Evolutionary conservation across 2,329 filamentous ascomycete species (phyloP), one percentile per base, ranked within the genome.

Genomic region (Exophiala sp.): DNA sequence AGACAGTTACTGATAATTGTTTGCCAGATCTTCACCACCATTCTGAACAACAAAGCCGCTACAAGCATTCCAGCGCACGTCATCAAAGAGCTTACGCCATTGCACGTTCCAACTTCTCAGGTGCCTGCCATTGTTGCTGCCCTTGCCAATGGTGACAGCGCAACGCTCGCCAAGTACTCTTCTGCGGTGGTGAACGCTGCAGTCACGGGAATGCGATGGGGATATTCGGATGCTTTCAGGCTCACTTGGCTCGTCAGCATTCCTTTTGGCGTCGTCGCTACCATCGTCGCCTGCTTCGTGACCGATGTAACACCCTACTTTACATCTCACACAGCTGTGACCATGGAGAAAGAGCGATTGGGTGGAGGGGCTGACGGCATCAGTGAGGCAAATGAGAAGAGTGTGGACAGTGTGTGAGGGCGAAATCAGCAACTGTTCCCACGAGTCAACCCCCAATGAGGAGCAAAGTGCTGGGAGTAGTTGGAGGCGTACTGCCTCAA

Each of bases 221-320:
- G 73, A n/a, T 75, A 78, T 59, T 62, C 66, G 4, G 52, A 69
- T n/a, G 71, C 72, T 3, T 76, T 78, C 63, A 66, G 67, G 50
- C 68, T 71, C 2, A 75, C 78, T 1, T 78, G 54, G 55, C 33
- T 63, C 33, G 18, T 53, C 32, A 32, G 39, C 32, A 43, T 61
- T n/a, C 52, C 55, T 4, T 61, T 61, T n/a, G 56, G 46, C 20
- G 55, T 52, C 3, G 8, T 43, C 5, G 55, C 58, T 4, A 34
- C 21, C 5, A 14, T 43, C 7, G 16, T 35, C 5, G 9, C 32
- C 14, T 9, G 36, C 5, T 47, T 46, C 18, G 20, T 47, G 5
- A 9, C 6, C 2, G 33, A 46, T 12, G 46, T 45, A 5, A 50
- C 51, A 8, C 16, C 14, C 6, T 47, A 47, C 32, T 47, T 47